Conservation (phyloP, 2,329 filamentous ascomycete genomes). For the Alternaria angustiovoidea region DNA sequence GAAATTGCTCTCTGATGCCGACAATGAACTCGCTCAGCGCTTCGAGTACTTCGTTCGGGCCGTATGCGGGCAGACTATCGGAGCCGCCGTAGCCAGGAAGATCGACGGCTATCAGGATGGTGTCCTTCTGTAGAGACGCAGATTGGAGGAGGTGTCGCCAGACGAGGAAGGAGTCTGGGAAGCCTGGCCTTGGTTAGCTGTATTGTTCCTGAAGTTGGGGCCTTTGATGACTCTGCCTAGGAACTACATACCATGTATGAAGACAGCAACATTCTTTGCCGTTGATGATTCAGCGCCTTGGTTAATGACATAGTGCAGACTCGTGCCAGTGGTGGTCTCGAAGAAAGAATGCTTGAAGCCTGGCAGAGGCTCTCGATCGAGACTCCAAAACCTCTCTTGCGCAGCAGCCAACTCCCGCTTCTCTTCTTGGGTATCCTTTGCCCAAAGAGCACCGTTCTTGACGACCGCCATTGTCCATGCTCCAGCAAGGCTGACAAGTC, state of each 20-base stretch:
- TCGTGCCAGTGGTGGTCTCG: constrained; percentile 57
- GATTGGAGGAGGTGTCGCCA: constrained; percentile 61
- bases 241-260: constrained; percentile 57
- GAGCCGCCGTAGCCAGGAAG: constrained; percentile 67
- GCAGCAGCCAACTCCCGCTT: constrained; percentile 49
- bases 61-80: constrained; percentile 60
- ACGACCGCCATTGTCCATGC: constrained; percentile 33
- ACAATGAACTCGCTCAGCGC: constrained; percentile 63
- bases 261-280: constrained; percentile 57
- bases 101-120: constrained; percentile 63
- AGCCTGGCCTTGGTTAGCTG: constrained; percentile 47
- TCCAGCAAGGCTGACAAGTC: constrained; percentile 35
- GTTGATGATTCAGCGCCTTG: constrained; percentile 12
- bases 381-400: constrained; percentile 62
- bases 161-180: constrained; percentile 65
- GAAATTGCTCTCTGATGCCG: constrained; percentile 58
- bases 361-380: constrained; percentile 56
- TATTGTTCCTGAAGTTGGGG: neutral
- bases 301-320: constrained; percentile 64
- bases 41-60: constrained; percentile 61
- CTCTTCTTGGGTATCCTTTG: constrained; percentile 36
- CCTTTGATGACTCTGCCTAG: neutral
- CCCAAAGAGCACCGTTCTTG: constrained; percentile 40
- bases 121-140: constrained; percentile 47
- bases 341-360: constrained; percentile 62